phyloP scores from a whole-genome alignment of 2,329 filamentous ascomycete species.

The Neocucurbitaria cava region DNA sequence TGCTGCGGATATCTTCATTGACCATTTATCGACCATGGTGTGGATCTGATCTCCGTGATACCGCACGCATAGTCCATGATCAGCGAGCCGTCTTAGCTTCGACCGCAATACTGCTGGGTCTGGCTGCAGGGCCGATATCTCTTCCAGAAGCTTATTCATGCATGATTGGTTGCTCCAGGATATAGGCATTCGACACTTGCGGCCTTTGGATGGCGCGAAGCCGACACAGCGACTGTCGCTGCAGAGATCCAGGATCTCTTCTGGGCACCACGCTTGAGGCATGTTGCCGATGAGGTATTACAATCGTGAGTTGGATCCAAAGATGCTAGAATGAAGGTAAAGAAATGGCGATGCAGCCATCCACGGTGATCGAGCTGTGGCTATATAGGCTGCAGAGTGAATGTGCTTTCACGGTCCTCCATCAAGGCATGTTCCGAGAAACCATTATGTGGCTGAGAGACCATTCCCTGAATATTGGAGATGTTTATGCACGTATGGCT shows the following conservation, averaged over 20 bases:
- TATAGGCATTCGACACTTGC: conserved; percentile 14
- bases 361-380: neutral
- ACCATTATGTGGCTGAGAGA: neutral
- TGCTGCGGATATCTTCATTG: conserved; percentile 2
- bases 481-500: neutral
- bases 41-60: conserved; percentile 4
- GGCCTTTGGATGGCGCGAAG: conserved; percentile 10
- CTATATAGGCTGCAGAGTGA: neutral
- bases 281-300: neutral
- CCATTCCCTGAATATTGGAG: neutral
- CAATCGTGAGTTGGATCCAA: neutral
- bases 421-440: neutral
- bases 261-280: conserved; percentile 11
- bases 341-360: neutral
- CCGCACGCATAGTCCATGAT: conserved; percentile 8
- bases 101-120: conserved; percentile 11
- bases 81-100: conserved; percentile 15
- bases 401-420: neutral
- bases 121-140: conserved; percentile 8
- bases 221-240: conserved; percentile 16
- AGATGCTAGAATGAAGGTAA: neutral
- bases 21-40: conserved; percentile 9
- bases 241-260: conserved; percentile 12
- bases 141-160: conserved; percentile 2
- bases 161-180: neutral